These are phyloP conservation scores for Royoungia palumana DNA, from an alignment of 768 basidiomycete genomes.

Conservation along the genomic window DNA sequence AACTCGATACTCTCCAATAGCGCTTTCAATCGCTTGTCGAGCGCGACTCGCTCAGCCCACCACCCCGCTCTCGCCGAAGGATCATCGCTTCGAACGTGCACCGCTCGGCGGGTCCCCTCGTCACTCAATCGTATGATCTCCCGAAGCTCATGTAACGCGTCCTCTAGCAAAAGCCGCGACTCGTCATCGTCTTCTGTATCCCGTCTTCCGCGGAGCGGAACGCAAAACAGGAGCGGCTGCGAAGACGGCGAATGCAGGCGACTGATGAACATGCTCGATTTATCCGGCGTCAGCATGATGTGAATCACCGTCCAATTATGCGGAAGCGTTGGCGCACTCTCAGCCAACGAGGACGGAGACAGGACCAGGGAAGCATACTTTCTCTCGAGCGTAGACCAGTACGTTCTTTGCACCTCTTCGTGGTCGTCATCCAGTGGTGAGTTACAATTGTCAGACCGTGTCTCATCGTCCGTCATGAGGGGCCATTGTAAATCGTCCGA, in stretches of 20 bases:
- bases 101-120: constrained; percentile 68
- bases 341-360: constrained; percentile 36
- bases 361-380: constrained; percentile 42
- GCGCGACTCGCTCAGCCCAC: constrained; percentile 78
- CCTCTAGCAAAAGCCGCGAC: constrained; percentile 68
- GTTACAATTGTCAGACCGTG: constrained; percentile 28
- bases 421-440: constrained; percentile 33
- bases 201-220: constrained; percentile 82
- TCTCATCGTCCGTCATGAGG: constrained; percentile 43
- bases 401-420: constrained; percentile 39
- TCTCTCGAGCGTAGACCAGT: constrained; percentile 59
- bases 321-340: constrained; percentile 53
- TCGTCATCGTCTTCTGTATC: constrained; percentile 73
- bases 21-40: constrained; percentile 75
- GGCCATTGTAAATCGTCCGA: constrained; percentile 80
- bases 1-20: constrained; percentile 86
- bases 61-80: constrained; percentile 64
- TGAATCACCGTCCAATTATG: constrained; percentile 79
- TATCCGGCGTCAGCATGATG: constrained; percentile 80
- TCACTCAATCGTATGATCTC: constrained; percentile 83
- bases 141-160: constrained; percentile 66
- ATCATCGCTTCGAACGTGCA: constrained; percentile 65
- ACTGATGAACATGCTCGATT: constrained; percentile 77
- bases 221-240: constrained; percentile 75
- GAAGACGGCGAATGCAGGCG: constrained; percentile 59